These are phyloP conservation scores for Colletotrichum sidae DNA, from an alignment of 2,329 filamentous ascomycete genomes.

Conservation along the genomic window DNA sequence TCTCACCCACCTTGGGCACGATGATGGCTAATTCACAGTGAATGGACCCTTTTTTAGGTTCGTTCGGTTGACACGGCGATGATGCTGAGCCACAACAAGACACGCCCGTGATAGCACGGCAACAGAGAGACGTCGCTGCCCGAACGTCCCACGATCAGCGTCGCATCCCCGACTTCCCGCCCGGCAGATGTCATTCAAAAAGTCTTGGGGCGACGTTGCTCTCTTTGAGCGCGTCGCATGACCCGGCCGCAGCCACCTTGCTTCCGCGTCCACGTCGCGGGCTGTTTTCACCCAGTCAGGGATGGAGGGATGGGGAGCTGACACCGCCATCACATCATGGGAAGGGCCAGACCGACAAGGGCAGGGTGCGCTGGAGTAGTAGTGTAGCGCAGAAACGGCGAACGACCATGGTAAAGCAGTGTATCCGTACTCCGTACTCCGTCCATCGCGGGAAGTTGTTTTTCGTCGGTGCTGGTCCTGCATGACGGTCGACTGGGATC, in stretches of 20 bases:
- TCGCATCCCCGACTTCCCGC: neutral
- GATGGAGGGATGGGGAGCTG: slow-evolving; percentile 20
- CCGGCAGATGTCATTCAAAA: slow-evolving; percentile 30
- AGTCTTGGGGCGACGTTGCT: slow-evolving; percentile 20
- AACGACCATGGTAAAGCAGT: neutral
- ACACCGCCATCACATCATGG: slow-evolving; percentile 32
- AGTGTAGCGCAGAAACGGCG: no score
- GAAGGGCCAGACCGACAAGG: neutral
- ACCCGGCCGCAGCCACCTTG: slow-evolving; percentile 29
- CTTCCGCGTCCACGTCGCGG: slow-evolving; percentile 28
- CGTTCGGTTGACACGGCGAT: slow-evolving; percentile 1
- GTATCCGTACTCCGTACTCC: neutral
- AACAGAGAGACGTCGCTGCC: no score
- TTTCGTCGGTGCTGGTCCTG: slow-evolving; percentile 5
- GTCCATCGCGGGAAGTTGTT: neutral
- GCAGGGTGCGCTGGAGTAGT: neutral
- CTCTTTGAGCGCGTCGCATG: slow-evolving; percentile 17
- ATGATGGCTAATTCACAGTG: neutral
- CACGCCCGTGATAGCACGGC: neutral
- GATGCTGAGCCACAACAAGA: slow-evolving; percentile 11
- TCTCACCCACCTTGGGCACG: no score
- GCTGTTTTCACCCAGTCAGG: slow-evolving; percentile 31
- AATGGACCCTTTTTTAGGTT: neutral
- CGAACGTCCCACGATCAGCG: no score
- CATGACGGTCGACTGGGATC: neutral